Evolutionary conservation across 1,284 basidiomycete species (phyloP).

Genomic region (Marasmius fiardii): DNA sequence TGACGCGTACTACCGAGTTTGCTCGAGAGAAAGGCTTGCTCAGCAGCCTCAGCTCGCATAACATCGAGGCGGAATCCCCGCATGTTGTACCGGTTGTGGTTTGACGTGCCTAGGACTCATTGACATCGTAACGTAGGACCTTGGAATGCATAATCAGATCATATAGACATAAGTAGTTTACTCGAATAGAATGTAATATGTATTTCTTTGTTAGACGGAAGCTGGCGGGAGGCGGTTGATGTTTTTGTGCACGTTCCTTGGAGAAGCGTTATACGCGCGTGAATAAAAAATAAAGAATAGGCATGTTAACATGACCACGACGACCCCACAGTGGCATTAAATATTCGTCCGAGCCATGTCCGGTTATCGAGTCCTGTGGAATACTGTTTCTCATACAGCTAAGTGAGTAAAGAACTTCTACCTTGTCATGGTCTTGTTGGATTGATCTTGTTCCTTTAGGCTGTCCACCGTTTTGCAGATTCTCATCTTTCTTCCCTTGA

Average conservation of each 20-base stretch:
- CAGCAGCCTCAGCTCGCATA: constrained; percentile 4
- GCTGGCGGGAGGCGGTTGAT: neutral
- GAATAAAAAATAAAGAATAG: neutral
- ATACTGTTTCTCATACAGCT: constrained; percentile 4
- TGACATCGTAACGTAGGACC: neutral
- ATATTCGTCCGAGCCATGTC: neutral
- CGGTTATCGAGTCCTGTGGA: neutral
- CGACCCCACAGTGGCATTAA: neutral
- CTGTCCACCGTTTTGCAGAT: constrained; percentile 77
- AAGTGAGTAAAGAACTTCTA: neutral
- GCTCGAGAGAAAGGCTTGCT: constrained; percentile 73
- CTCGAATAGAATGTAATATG: no score
- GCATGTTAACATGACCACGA: neutral
- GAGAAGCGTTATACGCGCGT: neutral
- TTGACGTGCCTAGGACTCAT: neutral
- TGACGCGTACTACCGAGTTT: constrained; percentile 63
- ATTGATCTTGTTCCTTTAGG: constrained; percentile 31
- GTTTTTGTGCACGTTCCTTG: neutral
- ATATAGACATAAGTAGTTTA: no score
- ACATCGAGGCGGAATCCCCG: neutral
- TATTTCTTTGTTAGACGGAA: no score
- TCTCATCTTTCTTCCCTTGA: constrained; percentile 79
- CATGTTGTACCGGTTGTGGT: neutral
- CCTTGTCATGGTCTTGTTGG: constrained; percentile 7
- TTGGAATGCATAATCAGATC: no score